Base-by-base conservation (phyloP, 2,329 filamentous ascomycete genomes). In the Acrocalymma vagum region DNA sequence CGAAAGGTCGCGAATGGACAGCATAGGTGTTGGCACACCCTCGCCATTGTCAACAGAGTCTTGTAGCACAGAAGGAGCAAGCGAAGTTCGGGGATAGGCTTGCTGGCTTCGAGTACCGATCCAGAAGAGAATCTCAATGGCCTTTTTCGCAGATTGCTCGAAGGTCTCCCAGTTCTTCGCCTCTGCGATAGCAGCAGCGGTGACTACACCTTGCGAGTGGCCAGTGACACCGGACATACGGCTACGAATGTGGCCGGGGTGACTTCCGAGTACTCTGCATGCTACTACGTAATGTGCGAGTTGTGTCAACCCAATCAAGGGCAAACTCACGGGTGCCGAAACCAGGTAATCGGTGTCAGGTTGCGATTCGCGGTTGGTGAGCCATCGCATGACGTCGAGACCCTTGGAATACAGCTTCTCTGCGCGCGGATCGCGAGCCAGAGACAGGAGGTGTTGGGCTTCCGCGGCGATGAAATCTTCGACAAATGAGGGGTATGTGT, bases 401-500 rank as follows among this genome's bases (percentile, higher is more conserved):
- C 94, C 94, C 74, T 99, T 97, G 45, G 92, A 84, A 71, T 96
- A 99, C 50, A 96, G 85, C 81, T 99, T 99, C 74, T 91, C 91
- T 2, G 91, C 92, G 55, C 86, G 84, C 9, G 91, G 84, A 65
- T 96, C 87, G 56, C 87, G 85, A 23, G 92, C 87, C 27, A 99
- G 80, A 17, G 78, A 85, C 67, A 93, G 90, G n/a, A 99, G 82
- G 38, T 95, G 84, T 63, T 95, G 87, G 10, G 94, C 92, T 6
- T 91, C 86, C 16, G 85, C 82, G 18, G 81, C 80, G 63, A 99
- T 82, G 52, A 97, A 84, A 53, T 95, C 90, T 56, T 90, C 87
- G 5, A 96, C 84, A 56, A 99, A 95, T 18, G 88, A 88, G 9
- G 89, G 87, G 74, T 99, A 99, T 45, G 92, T 96, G 60, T 80